phyloP scores from a whole-genome alignment of 331 rosid genomes.

The Rhamnella rubrinervis region DNA sequence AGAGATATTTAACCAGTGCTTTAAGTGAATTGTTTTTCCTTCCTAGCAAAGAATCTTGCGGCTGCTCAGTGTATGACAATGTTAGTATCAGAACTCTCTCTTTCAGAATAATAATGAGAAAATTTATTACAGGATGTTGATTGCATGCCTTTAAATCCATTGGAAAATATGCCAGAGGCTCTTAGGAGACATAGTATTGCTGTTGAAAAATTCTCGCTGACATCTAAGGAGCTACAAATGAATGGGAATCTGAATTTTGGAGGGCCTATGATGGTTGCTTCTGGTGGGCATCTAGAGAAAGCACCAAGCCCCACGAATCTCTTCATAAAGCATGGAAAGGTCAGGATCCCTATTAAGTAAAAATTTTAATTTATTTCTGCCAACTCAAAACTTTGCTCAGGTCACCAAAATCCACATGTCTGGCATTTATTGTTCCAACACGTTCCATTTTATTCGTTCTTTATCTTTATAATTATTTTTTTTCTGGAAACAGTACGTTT shows the following conservation, averaged over 20 bases:
- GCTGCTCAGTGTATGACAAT: background rate
- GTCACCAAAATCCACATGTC: background rate
- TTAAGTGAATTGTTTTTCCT: background rate
- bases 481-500: background rate
- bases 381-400: slow-evolving; percentile 12
- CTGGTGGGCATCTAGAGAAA: slow-evolving; percentile 50
- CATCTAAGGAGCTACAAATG: slow-evolving; percentile 43
- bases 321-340: slow-evolving; percentile 47
- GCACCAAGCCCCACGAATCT: slow-evolving; percentile 34
- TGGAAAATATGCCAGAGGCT: slow-evolving; percentile 77
- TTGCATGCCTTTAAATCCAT: slow-evolving; percentile 82
- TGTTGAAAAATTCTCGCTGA: slow-evolving; percentile 34
- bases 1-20: no score
- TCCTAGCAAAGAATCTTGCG: background rate
- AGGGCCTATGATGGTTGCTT: slow-evolving; percentile 36
- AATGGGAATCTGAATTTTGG: slow-evolving; percentile 46
- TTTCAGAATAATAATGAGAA: slow-evolving; percentile 22
- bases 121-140: slow-evolving; percentile 64
- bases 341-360: slow-evolving; percentile 27
- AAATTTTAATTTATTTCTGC: background rate
- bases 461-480: background rate
- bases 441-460: background rate
- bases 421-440: background rate
- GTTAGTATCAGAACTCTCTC: slow-evolving; percentile 4
- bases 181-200: slow-evolving; percentile 48